phyloP scores from a whole-genome alignment of 139 green algal species.

The Chlamydomonas schloesseri region DNA sequence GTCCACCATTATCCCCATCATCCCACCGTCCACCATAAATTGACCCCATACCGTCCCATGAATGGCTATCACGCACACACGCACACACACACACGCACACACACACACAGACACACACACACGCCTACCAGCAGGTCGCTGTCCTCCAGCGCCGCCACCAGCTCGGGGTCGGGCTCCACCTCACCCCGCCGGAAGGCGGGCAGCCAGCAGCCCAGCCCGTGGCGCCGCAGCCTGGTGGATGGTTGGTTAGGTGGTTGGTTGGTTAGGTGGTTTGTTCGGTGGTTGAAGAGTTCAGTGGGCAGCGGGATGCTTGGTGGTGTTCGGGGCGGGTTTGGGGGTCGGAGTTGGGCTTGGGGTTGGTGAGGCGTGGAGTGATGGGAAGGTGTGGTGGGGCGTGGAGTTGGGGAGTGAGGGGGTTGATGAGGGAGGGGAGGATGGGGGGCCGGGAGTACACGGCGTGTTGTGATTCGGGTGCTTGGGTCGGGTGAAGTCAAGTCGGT shows the following conservation, averaged over 20 bases:
- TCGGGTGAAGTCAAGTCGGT: no score
- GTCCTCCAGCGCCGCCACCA: slow-evolving; percentile 54
- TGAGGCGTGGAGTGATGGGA: background rate
- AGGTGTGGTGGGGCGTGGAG: no score
- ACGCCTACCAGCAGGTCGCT: slow-evolving; percentile 43
- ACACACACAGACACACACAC: background rate
- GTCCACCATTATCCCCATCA: no score
- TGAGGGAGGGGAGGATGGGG: background rate
- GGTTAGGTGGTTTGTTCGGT: background rate
- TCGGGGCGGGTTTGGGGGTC: no score
- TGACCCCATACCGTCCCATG: no score
- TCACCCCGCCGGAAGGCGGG: slow-evolving; percentile 49
- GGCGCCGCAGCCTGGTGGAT: background rate
- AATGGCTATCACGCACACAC: no score
- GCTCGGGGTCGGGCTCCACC: slow-evolving; percentile 54
- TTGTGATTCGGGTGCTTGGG: no score
- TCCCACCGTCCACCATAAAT: no score
- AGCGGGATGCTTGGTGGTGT: no score
- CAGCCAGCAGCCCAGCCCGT: slow-evolving; percentile 28
- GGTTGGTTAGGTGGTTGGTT: background rate
- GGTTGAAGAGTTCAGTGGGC: background rate
- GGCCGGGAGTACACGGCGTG: no score
- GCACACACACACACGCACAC: no score
- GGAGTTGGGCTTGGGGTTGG: no score
- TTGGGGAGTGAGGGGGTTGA: background rate